Evolutionary conservation across 2,329 filamentous ascomycete genomes (phyloP).

Genomic region (Ophiostoma quercus): DNA sequence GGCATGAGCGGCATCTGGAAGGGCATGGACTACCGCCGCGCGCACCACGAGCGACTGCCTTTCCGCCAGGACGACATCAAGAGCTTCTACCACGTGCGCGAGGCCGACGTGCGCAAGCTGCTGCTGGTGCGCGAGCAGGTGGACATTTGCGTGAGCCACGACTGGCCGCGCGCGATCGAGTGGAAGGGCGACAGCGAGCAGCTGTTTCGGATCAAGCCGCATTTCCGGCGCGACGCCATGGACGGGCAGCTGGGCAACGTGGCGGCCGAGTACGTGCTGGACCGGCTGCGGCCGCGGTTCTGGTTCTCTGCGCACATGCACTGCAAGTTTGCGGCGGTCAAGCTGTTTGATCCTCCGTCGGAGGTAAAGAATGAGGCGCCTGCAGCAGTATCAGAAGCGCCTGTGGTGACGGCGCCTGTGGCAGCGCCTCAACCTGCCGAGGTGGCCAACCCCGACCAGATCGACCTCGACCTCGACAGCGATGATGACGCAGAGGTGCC

Average conservation of each 20-base stretch:
- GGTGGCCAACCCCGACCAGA: slow-evolving; percentile 58
- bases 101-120: slow-evolving; percentile 86
- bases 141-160: slow-evolving; percentile 87
- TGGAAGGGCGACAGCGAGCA: slow-evolving; percentile 63
- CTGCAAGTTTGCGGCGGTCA: slow-evolving; percentile 73
- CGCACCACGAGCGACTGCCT: slow-evolving; percentile 79
- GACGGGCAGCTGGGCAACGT: slow-evolving; percentile 71
- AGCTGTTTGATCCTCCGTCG: slow-evolving; percentile 41
- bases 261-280: slow-evolving; percentile 74
- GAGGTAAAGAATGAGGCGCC: slow-evolving; percentile 24
- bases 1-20: slow-evolving; percentile 96
- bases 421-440: slow-evolving; percentile 17
- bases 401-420: not conserved
- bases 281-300: slow-evolving; percentile 71
- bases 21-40: slow-evolving; percentile 75
- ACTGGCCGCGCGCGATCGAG: slow-evolving; percentile 87
- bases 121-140: slow-evolving; percentile 80
- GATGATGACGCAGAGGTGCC: slow-evolving; percentile 40
- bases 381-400: not conserved
- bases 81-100: slow-evolving; percentile 83
- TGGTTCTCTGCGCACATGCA: slow-evolving; percentile 97
- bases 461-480: slow-evolving; percentile 64
- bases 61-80: slow-evolving; percentile 72
- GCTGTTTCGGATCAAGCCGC: slow-evolving; percentile 67
- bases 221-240: slow-evolving; percentile 69